A percentile compares a stretch with the other conserved stretches of the same genome.
Conservation (phyloP, 306 rosid species). For the Ammopiptanthus mongolicus region DNA sequence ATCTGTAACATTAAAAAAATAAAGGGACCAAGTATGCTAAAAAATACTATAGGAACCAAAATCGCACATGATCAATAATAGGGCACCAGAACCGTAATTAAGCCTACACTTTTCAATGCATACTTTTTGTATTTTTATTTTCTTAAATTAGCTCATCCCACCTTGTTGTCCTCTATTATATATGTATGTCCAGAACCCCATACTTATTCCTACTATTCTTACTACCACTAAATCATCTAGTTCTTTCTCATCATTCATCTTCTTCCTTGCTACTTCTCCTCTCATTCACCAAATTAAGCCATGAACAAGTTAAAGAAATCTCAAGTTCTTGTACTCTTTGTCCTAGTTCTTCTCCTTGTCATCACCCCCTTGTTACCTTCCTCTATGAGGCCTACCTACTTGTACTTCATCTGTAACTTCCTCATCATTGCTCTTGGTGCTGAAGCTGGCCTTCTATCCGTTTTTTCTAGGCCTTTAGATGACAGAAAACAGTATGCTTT, state of each 20-base stretch:
- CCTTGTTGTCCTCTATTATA: conserved; percentile 22
- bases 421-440: conserved; percentile 62
- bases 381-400: conserved; percentile 46
- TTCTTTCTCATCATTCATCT: not conserved
- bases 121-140: too few species aligned
- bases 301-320: conserved; percentile 48
- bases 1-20: too few species aligned
- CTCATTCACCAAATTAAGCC: conserved; percentile 16
- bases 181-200: conserved; percentile 17
- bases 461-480: conserved; percentile 32
- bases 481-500: conserved; percentile 24
- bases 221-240: conserved; percentile 10
- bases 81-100: too few species aligned
- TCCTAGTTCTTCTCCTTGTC: conserved; percentile 45
- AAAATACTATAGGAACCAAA: too few species aligned
- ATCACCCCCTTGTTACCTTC: conserved; percentile 61
- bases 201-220: conserved; percentile 17
- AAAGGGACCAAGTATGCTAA: too few species aligned
- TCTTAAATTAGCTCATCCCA: not conserved
- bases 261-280: not conserved
- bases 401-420: conserved; percentile 59
- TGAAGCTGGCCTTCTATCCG: conserved; percentile 64
- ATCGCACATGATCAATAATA: too few species aligned
- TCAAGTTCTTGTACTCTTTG: conserved; percentile 45
- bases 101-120: too few species aligned